Conservation (phyloP, 345 rosid species). For the Rubroshorea leprosula region DNA sequence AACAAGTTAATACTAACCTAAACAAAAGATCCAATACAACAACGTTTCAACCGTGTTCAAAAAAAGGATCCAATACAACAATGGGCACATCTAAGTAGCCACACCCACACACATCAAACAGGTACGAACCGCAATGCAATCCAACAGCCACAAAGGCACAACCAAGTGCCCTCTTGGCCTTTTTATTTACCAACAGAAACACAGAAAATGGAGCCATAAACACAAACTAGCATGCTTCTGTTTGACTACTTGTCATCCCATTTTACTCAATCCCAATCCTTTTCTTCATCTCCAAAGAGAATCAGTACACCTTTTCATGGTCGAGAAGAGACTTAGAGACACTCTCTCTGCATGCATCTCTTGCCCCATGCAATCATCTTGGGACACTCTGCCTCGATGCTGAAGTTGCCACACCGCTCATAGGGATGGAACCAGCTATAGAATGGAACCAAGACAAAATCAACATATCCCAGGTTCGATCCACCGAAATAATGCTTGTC, state of each 20-base stretch:
- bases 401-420: slow-evolving; percentile 13
- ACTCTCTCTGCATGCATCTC: slow-evolving; percentile 29
- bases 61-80: no score
- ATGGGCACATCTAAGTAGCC: no score
- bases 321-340: slow-evolving; percentile 24
- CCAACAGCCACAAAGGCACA: no score
- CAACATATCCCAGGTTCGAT: slow-evolving; percentile 8
- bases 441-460: slow-evolving; percentile 2
- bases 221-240: no score
- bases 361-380: slow-evolving; percentile 26
- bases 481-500: slow-evolving; percentile 16
- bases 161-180: no score
- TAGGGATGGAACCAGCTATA: slow-evolving; percentile 13
- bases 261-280: slow-evolving; percentile 10
- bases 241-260: neutral
- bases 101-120: no score
- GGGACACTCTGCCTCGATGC: slow-evolving; percentile 23
- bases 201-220: no score
- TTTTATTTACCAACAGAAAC: no score
- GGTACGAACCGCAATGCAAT: no score
- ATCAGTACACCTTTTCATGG: slow-evolving; percentile 21
- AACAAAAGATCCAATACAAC: no score
- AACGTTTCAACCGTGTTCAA: no score
- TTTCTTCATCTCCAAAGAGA: slow-evolving; percentile 15
- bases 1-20: no score